These are phyloP conservation scores for Geotrichum restrictum DNA, from an alignment of 1,139 yeast genomes.

Conservation along the genomic window DNA sequence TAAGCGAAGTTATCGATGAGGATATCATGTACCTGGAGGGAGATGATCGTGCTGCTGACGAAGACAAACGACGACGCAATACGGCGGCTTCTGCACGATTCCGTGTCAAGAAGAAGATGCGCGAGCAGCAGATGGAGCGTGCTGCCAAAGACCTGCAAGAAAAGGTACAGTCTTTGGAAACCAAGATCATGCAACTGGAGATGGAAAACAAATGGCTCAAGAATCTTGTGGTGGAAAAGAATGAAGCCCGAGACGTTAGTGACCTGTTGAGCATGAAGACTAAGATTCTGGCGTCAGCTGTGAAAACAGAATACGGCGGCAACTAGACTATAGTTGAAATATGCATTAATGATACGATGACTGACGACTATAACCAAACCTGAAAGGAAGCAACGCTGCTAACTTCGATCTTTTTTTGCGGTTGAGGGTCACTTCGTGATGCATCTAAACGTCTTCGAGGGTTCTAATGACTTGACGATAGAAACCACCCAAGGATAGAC, in stretches of 20 bases:
- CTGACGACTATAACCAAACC: constrained; percentile 5
- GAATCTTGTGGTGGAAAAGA: constrained; percentile 67
- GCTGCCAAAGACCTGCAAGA: constrained; percentile 61
- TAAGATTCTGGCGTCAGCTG: constrained; percentile 20
- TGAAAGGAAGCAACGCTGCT: constrained; percentile 8
- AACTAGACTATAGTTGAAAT: neutral
- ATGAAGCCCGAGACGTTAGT: constrained; percentile 40
- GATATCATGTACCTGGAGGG: neutral
- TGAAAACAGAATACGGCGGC: neutral
- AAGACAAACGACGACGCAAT: constrained; percentile 67
- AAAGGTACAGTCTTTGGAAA: constrained; percentile 56
- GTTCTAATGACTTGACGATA: constrained; percentile 1
- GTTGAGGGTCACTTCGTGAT: constrained; percentile 10
- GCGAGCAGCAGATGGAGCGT: constrained; percentile 80
- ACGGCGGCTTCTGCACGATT: constrained; percentile 81
- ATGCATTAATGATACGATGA: neutral
- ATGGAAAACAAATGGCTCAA: constrained; percentile 80
- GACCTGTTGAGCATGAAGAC: constrained; percentile 34
- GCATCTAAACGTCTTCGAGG: constrained; percentile 1
- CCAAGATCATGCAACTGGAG: constrained; percentile 63
- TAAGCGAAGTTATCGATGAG: neutral
- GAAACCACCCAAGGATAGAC: neutral
- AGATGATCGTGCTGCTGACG: constrained; percentile 40
- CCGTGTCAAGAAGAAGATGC: constrained; percentile 73
- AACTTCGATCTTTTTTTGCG: constrained; percentile 3